phyloP scores from a whole-genome alignment of 2,329 filamentous ascomycete species.

The Xylariaceae sp. region DNA sequence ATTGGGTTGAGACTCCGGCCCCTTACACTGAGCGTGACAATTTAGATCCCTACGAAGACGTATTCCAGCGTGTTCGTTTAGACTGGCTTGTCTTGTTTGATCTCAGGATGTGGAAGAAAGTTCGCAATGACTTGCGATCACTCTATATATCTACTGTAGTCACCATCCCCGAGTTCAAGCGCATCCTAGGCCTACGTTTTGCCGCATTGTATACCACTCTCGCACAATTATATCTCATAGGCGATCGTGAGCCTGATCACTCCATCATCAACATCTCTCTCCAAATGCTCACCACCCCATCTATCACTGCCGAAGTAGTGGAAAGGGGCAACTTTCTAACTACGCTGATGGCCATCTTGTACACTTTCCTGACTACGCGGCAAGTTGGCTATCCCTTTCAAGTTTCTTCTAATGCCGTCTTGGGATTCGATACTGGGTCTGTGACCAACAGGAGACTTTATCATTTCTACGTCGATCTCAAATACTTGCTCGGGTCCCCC shows the following conservation, averaged over 20 bases:
- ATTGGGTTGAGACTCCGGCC: slow-evolving; percentile 82
- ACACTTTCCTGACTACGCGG: slow-evolving; percentile 92
- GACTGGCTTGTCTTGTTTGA: slow-evolving; percentile 97
- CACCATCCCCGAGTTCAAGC: slow-evolving; percentile 92
- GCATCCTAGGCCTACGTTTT: slow-evolving; percentile 87
- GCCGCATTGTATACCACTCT: slow-evolving; percentile 91
- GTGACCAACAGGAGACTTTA: slow-evolving; percentile 95
- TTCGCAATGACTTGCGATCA: slow-evolving; percentile 84
- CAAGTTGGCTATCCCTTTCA: slow-evolving; percentile 94
- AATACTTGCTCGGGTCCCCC: slow-evolving; percentile 83
- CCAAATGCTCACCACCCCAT: slow-evolving; percentile 94
- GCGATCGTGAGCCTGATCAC: slow-evolving; percentile 93
- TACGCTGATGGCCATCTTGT: slow-evolving; percentile 91
- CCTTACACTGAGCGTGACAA: slow-evolving; percentile 62
- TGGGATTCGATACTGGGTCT: slow-evolving; percentile 91
- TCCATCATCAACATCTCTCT: slow-evolving; percentile 97
- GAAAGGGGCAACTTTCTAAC: slow-evolving; percentile 94
- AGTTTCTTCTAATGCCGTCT: slow-evolving; percentile 77
- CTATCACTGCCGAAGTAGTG: slow-evolving; percentile 93
- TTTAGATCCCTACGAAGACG: slow-evolving; percentile 74
- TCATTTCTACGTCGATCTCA: slow-evolving; percentile 94
- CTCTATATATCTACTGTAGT: slow-evolving; percentile 97
- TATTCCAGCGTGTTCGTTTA: slow-evolving; percentile 83
- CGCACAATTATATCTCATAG: slow-evolving; percentile 91
- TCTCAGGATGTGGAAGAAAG: slow-evolving; percentile 92